phyloP scores from a whole-genome alignment of 345 rosid genomes.

The Excoecaria agallocha region DNA sequence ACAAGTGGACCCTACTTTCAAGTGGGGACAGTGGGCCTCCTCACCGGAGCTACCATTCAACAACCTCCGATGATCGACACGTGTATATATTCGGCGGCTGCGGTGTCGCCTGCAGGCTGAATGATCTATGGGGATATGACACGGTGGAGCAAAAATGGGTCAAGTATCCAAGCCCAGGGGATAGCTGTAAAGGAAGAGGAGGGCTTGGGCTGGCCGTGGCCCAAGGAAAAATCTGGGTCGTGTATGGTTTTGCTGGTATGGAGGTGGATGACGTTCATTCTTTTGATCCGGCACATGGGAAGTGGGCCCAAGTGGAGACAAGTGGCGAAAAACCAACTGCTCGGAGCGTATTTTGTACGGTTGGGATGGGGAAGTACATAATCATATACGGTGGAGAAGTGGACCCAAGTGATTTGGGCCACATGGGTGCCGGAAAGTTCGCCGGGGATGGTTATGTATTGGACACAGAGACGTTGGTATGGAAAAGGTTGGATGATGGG shows the following conservation, averaged over 20 bases:
- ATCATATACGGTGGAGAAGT: conserved; percentile 71
- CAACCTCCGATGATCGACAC: conserved; percentile 44
- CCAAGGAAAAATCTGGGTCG: conserved; percentile 74
- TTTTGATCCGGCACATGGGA: conserved; percentile 47
- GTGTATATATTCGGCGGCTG: conserved; percentile 88
- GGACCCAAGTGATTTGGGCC: conserved; percentile 88
- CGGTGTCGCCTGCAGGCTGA: conserved; percentile 71
- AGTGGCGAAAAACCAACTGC: conserved; percentile 67
- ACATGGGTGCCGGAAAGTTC: conserved; percentile 81
- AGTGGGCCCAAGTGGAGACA: conserved; percentile 70
- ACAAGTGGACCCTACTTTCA: conserved; percentile 64
- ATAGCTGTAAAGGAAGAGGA: conserved; percentile 67
- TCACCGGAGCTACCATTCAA: conserved; percentile 82
- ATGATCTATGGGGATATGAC: conserved; percentile 79
- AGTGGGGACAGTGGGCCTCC: conserved; percentile 53
- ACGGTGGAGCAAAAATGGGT: conserved; percentile 59
- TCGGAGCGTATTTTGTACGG: conserved; percentile 65
- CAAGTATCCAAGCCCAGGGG: conserved; percentile 53
- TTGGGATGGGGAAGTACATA: conserved; percentile 59
- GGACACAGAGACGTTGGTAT: conserved; percentile 53
- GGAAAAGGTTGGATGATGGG: conserved; percentile 63
- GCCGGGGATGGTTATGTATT: conserved; percentile 52
- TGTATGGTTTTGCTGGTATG: conserved; percentile 73
- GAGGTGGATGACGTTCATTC: conserved; percentile 72
- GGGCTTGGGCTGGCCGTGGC: conserved; percentile 75